Evolutionary conservation across 306 rosid species (phyloP).

Genomic region (Mimosa bimucronata): DNA sequence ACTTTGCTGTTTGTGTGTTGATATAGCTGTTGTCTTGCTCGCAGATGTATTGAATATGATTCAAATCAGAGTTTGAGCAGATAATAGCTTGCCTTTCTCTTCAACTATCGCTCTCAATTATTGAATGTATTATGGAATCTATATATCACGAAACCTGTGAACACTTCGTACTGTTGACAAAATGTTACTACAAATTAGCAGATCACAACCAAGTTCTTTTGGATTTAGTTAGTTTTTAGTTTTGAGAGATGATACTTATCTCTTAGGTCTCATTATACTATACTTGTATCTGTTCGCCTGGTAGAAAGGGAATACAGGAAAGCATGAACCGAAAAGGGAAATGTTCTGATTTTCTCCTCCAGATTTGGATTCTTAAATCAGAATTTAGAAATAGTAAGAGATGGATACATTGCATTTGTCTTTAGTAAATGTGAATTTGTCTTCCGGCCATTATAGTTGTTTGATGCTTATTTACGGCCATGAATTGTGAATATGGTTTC

Average conservation of each 20-base stretch:
- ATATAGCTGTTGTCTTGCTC: neutral
- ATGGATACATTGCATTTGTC: neutral
- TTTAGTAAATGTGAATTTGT: neutral
- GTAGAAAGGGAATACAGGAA: neutral
- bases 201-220: neutral
- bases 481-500: neutral
- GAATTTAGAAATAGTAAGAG: neutral
- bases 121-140: neutral
- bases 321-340: neutral
- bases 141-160: neutral
- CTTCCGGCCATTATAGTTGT: neutral
- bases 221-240: neutral
- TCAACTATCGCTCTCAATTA: neutral
- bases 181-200: neutral
- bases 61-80: neutral
- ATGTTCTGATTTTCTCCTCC: neutral
- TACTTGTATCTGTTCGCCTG: neutral
- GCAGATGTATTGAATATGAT: neutral
- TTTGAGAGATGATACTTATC: neutral
- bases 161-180: neutral
- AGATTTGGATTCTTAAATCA: neutral
- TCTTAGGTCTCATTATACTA: neutral
- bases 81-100: neutral
- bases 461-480: neutral
- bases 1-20: neutral